Evolutionary conservation across 2,329 filamentous ascomycete species (phyloP), one percentile per base, ranked within the genome.

Genomic region (Aspergillus pseudoterreus): DNA sequence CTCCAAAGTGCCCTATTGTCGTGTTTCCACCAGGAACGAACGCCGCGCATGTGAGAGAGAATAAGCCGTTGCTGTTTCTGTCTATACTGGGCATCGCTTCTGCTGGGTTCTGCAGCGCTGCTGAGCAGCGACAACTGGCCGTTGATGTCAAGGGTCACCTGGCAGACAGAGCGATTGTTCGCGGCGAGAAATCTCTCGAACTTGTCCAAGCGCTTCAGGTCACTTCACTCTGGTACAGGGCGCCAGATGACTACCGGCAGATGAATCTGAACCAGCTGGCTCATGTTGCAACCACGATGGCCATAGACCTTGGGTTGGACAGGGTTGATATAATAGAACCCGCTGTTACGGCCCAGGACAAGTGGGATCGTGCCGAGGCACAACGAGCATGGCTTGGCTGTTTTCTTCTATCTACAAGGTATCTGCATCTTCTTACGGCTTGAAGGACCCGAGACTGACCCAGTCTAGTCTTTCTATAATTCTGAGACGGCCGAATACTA

Each of bases 191-290:
- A 22, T 56, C 51, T 9, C 27, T 56, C 2, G 51, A 53, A 33
- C 51, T 56, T 17, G 17, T 56, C 27, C 53, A 56, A 39, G 53
- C 53, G 4, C 41, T 56, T 15, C 45, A 38, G 4, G 41, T 56
- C 12, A 39, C 45, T n/a, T 44, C 51, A 11, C 42, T 53, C 11
- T 56, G 53, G 53, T 56, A 53, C 39, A 54, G 51, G 27, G 47
- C 51, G 36, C 47, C 48, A 6, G 51, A 54, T n/a, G 24, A 24
- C 9, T 51, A 51, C 42, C 30, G n/a, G 19, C 47, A 39, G 24
- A 54, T 39, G 30, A 54, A 39, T 21, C 48, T 43, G 19, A 51
- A 47, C 32, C 51, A 54, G 30, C 51, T 54, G 27, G 48, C 48
- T 30, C 42, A 33, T 14, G 22, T 50, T 11, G 17, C 51, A 10